Percentiles rank a stretch among this genome's conserved stretches.
These are phyloP conservation scores for Monosporascus sp. DNA, from an alignment of 2,329 filamentous ascomycete species.

Conservation along the genomic window DNA sequence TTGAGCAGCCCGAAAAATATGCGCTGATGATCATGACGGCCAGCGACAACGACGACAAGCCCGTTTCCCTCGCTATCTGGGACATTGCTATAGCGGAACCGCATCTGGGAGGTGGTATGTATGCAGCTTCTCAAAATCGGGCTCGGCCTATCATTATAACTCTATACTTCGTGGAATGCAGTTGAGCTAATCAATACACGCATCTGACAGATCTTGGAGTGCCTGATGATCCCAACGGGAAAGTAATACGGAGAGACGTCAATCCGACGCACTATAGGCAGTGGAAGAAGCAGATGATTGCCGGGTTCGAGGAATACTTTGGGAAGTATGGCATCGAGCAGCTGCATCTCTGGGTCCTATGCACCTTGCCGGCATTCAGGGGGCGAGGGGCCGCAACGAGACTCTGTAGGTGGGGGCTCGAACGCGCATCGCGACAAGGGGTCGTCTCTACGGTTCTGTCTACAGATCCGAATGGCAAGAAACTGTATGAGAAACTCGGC, in stretches of 20 bases:
- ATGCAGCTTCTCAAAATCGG: background rate
- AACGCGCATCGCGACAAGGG: conserved; percentile 1
- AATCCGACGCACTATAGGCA: conserved; percentile 6
- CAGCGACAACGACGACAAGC: conserved; percentile 8
- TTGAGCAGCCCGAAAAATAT: conserved; percentile 12
- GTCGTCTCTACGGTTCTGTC: conserved; percentile 5
- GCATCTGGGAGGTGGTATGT: conserved; percentile 7
- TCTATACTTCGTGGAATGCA: background rate
- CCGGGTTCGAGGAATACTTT: conserved; percentile 5
- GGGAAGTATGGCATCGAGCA: conserved; percentile 4
- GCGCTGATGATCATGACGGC: conserved; percentile 8
- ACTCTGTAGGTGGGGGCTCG: conserved; percentile 9
- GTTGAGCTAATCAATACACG: background rate
- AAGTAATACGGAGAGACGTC: conserved; percentile 2
- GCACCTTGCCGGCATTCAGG: conserved; percentile 6
- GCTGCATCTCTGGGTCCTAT: conserved; percentile 8
- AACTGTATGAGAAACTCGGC: conserved; percentile 5
- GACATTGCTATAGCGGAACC: conserved; percentile 4
- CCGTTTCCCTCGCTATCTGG: conserved; percentile 7
- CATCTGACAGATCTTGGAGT: conserved; percentile 7
- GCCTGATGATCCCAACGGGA: conserved; percentile 5
- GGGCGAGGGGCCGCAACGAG: conserved; percentile 7
- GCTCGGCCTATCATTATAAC: background rate
- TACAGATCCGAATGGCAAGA: conserved; percentile 5
- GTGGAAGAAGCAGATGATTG: conserved; percentile 5